These are phyloP conservation scores for Krasilnikovozyma curviuscula DNA, from an alignment of 768 basidiomycete species.

Conservation along the genomic window DNA sequence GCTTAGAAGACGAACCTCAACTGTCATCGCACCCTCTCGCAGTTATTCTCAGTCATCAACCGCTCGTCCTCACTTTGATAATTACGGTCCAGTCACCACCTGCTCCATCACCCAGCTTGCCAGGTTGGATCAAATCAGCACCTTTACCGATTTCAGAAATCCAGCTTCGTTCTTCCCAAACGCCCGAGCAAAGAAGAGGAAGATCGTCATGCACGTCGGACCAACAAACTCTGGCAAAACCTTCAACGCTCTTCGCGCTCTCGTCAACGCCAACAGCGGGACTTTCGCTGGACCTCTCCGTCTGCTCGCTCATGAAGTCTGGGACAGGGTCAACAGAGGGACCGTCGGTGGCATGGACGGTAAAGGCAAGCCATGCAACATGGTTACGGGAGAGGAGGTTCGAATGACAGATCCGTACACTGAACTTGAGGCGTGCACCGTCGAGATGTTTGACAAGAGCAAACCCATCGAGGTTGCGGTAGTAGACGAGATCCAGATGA, in stretches of 20 bases:
- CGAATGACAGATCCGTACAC: constrained; percentile 44
- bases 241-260: constrained; percentile 69
- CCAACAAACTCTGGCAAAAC: constrained; percentile 98
- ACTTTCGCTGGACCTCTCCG: constrained; percentile 81
- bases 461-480: constrained; percentile 54
- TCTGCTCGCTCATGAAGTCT: constrained; percentile 86
- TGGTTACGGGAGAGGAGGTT: constrained; percentile 80
- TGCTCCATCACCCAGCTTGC: background rate
- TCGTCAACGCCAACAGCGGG: constrained; percentile 53
- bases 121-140: background rate
- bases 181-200: constrained; percentile 47
- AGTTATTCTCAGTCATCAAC: background rate
- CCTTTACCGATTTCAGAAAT: constrained; percentile 17
- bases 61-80: background rate
- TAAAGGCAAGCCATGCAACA: constrained; percentile 49
- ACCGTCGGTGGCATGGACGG: constrained; percentile 57
- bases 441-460: constrained; percentile 69
- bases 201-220: constrained; percentile 84
- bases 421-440: constrained; percentile 57
- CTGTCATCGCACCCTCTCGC: background rate
- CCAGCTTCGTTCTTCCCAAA: constrained; percentile 16
- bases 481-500: constrained; percentile 94
- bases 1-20: background rate
- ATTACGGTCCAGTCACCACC: too few relatives aligned
- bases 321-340: constrained; percentile 72